Evolutionary conservation across 345 rosid genomes (phyloP), one percentile per base, ranked within the genome.

Genomic region (Gossypium rotundifolium): DNA sequence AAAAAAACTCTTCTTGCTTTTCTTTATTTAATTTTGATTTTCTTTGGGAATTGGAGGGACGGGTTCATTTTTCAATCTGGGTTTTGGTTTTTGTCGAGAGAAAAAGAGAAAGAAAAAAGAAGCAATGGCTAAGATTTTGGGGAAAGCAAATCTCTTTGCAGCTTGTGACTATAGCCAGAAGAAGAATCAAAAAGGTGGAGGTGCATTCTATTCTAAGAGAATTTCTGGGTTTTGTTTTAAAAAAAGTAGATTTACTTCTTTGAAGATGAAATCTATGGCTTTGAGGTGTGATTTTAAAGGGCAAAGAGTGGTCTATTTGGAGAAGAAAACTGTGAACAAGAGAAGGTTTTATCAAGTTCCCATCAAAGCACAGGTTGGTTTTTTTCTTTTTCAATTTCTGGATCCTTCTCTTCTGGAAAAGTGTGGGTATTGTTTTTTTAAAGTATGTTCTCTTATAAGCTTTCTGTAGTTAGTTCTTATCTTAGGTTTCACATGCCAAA

Each of bases 281-380:
- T 73, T 86, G 73, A 78, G 79, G 74, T 77, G 79, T 71, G 83
- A 84, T 33, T 84, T 92, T 42, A 54, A 45, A 72, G 97, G 95
- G 18, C 81, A 77, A 52, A 83, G 84, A 75, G 51, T 88, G 73
- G 59, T 77, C 70, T 18, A 78, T 7, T 74, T 61, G 62, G 87
- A 84, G 46, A 66, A 73, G 65, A 77, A 71, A 60, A 23, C 75
- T 74, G 22, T 74, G 67, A 79, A 64, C 59, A 77, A 74, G 73
- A 86, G 57, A 54, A 49, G 81, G 52, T 57, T 58, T 77, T 77
- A 65, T 70, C 74, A 23, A 45, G 70, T 73, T 40, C 78, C 87
- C 59, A 61, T 85, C 29, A 76, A 65, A 71, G 90, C 89, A 60
- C 94, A 86, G 97, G 97, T 94, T 61, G 11, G 83, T 77, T 67